Base-by-base conservation (phyloP, 2,329 filamentous ascomycete species). In the Cercospora zeina region DNA sequence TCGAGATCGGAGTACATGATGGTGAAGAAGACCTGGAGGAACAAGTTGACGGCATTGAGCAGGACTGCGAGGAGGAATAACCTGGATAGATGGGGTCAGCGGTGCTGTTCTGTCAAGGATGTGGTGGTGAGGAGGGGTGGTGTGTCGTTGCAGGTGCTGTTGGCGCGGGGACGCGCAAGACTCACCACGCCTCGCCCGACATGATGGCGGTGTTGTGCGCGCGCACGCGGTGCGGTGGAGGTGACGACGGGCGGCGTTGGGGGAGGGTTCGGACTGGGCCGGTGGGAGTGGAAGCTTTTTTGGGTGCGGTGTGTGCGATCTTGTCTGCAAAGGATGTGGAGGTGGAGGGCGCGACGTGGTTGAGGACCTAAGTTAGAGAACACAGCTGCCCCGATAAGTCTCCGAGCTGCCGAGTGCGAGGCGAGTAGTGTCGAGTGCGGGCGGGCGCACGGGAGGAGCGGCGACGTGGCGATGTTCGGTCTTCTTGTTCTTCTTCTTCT, bases 1-100 rank as follows among this genome's bases (percentile, higher is more conserved):
- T 99, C 95, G 74, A 99, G 81, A 85, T 99, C 95, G 80, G 91
- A 96, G 82, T 97, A 99, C 96, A 99, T 99, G 77, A 99, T 99
- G 62, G 95, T 99, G 83, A 99, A 99, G 86, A 99, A 99, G 73
- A 99, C 95, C 83, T 99, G 96, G 62, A 99, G 85, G 81, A 99
- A 99, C 75, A 99, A 86, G 84, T 99, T 99, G 87, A 99, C 93
- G 82, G 95, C 95, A 83, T 99, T 99, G 84, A 99, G 96, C 77
- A 99, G 86, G 79, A 99, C 96, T 81, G 93, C 89, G 80, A 99
- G 85, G 74, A 99, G 88, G 83, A 96, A 99, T 78, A 99, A 84
- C 95, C 95, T 74, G 68, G 9, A 14, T 19, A 50, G 37, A 13
- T 4, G 19, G n/a, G 58, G 21, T 58, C 34, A 59, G 64, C 27